phyloP scores from a whole-genome alignment of 2,329 filamentous ascomycete genomes.

The Talaromyces sp. region DNA sequence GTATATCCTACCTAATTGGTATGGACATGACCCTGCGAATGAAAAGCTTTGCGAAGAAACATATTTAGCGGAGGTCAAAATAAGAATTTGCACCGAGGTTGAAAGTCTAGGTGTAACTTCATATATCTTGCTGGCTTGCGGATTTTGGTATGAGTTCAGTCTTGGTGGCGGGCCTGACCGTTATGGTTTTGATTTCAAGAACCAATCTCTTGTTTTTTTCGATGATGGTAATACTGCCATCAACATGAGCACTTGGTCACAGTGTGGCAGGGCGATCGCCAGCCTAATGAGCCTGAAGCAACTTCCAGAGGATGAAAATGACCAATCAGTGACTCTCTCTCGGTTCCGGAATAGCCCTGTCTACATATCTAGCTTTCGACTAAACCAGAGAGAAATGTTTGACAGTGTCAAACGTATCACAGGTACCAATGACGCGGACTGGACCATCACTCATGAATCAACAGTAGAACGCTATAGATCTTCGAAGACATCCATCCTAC shows the following conservation, averaged over 20 bases:
- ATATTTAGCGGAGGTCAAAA: conserved; percentile 29
- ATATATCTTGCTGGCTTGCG: conserved; percentile 43
- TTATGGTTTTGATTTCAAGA: conserved; percentile 52
- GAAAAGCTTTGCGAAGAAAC: conserved; percentile 34
- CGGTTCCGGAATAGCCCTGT: conserved; percentile 50
- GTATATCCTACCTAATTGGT: conserved; percentile 55
- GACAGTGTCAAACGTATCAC: conserved; percentile 58
- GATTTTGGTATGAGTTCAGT: conserved; percentile 56
- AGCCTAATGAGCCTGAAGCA: conserved; percentile 47
- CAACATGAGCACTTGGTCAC: conserved; percentile 57
- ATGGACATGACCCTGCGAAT: conserved; percentile 31
- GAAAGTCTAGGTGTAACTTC: conserved; percentile 41
- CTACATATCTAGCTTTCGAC: conserved; percentile 55
- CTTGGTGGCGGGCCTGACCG: conserved; percentile 34
- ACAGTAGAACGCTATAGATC: conserved; percentile 48
- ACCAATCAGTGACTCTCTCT: conserved; percentile 39
- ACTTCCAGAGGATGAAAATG: conserved; percentile 38
- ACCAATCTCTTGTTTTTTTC: conserved; percentile 45
- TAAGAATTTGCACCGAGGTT: conserved; percentile 27
- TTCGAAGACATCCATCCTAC: conserved; percentile 43
- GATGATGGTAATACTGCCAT: conserved; percentile 58
- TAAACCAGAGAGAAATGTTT: conserved; percentile 64
- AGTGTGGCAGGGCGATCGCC: conserved; percentile 55
- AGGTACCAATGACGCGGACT: conserved; percentile 57
- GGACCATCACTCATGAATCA: conserved; percentile 53